These are phyloP conservation scores for Calocybe gangraenosa DNA, from an alignment of 768 basidiomycete genomes.

Conservation along the genomic window DNA sequence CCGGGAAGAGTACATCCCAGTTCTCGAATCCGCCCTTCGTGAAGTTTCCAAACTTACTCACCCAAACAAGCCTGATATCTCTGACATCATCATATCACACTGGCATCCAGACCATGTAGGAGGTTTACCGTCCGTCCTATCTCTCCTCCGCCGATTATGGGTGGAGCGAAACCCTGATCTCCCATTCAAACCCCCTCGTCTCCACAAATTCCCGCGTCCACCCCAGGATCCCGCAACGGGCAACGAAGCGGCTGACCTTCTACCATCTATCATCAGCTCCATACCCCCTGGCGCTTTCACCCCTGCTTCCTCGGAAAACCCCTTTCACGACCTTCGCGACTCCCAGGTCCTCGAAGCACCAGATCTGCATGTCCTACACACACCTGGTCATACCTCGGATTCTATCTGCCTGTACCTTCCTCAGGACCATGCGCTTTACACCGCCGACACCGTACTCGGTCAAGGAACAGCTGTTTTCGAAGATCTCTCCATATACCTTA, in stretches of 20 bases:
- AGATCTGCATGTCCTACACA: conserved; percentile 66
- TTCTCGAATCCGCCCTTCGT: conserved; percentile 60
- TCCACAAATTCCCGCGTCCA: conserved; percentile 68
- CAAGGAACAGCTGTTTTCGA: conserved; percentile 89
- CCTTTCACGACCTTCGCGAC: conserved; percentile 58
- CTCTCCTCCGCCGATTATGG: conserved; percentile 64
- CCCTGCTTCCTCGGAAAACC: conserved; percentile 31
- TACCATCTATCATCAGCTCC: conserved; percentile 36
- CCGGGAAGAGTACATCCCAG: conserved; percentile 56
- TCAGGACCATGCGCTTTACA: conserved; percentile 75
- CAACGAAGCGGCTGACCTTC: conserved; percentile 25
- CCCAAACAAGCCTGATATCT: conserved; percentile 52
- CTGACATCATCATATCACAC: conserved; percentile 91
- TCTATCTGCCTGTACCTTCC: conserved; percentile 72
- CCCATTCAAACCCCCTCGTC: conserved; percentile 60
- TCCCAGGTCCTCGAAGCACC: conserved; percentile 45
- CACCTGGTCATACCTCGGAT: conserved; percentile 90
- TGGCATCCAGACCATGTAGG: conserved; percentile 85
- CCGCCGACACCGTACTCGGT: conserved; percentile 88
- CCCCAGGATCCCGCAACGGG: conserved; percentile 14
- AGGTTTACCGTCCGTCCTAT: conserved; percentile 69
- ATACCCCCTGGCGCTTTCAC: conserved; percentile 43
- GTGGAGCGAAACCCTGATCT: conserved; percentile 36
- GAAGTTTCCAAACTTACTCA: conserved; percentile 29
- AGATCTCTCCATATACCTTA: conserved; percentile 69